Base-by-base conservation (phyloP, 495 filamentous ascomycete species). In the Aspergillus bertholletiae region DNA sequence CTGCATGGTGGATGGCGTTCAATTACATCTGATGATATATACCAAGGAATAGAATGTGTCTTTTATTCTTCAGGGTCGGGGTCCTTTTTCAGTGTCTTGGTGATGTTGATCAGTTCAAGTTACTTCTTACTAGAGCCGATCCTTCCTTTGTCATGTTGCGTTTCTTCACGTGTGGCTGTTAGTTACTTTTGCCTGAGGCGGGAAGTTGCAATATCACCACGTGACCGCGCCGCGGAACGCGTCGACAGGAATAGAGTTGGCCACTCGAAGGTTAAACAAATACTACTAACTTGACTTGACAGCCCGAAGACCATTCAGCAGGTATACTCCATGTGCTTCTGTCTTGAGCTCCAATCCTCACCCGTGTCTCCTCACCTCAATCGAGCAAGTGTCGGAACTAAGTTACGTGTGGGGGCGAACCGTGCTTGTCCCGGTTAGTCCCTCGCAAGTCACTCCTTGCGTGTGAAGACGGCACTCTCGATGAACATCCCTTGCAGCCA, bases 181-280 rank as follows among this genome's bases (percentile, higher is more conserved):
- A 12, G 20, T 34, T 20, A 12, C 12, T 18, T n/a, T n/a, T n/a
- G 27, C 45, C 55, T 58, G 34, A 43, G 23, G 27, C 24, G 6
- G 11, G 46, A 48, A 53, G 54, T 50, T 48, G 34, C 24, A 49
- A 23, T 1, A 7, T 26, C 18, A 8, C 9, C 64, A 75, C 70
- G 69, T 75, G 72, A 75, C 63, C 66, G 66, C 64, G 71, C 63
- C 55, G 60, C 60, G 59, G 45, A n/a, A 74, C 72, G 72, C 70
- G 72, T 69, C 66, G 63, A 17, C 44, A 41, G 12, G 51, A 44
- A 49, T 59, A 46, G 45, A 58, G 52, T 41, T 39, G 32, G 34
- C 34, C 34, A 37, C 34, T 37, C 34, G 34, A 37, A 37, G 34
- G 34, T 37, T 37, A 37, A 37, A 15, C 34, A 37, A 37, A 37